phyloP scores from a whole-genome alignment of 768 basidiomycete species.

The Russula griseocarnosa region DNA sequence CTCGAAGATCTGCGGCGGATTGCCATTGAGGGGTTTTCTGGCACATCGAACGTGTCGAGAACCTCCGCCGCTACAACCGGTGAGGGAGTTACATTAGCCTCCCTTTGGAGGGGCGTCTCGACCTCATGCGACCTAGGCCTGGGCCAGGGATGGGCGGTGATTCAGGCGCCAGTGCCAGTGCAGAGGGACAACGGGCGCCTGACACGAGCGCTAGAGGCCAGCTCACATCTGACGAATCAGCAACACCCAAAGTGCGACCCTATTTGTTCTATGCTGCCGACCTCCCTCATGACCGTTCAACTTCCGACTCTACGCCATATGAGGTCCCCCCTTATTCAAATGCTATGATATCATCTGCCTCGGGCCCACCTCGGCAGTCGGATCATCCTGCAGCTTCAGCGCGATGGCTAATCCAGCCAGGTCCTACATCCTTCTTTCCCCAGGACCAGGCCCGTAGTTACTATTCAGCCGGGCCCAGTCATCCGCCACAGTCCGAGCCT shows the following conservation, averaged over 20 bases:
- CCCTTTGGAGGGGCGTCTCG: slow-evolving; percentile 84
- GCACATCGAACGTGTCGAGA: slow-evolving; percentile 29
- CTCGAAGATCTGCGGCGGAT: slow-evolving; percentile 49
- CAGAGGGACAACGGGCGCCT: not conserved
- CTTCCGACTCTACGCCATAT: not conserved
- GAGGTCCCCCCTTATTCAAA: not conserved
- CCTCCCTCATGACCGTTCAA: not conserved
- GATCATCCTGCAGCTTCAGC: slow-evolving; percentile 18
- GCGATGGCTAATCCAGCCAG: slow-evolving; percentile 12
- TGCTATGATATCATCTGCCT: not conserved
- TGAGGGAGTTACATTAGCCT: slow-evolving; percentile 72
- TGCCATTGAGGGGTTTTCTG: slow-evolving; percentile 53
- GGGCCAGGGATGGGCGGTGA: slow-evolving; percentile 19
- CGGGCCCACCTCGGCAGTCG: slow-evolving; percentile 19
- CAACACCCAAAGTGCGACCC: slow-evolving; percentile 5
- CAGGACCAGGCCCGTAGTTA: slow-evolving; percentile 25
- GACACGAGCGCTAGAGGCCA: not conserved
- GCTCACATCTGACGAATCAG: slow-evolving; percentile 8
- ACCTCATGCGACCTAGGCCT: slow-evolving; percentile 66
- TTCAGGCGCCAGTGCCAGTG: slow-evolving; percentile 2
- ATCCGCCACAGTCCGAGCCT: not conserved
- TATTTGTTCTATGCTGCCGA: slow-evolving; percentile 1
- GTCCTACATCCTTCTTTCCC: slow-evolving; percentile 29
- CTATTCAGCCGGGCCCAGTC: slow-evolving; percentile 1
- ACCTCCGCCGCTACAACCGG: slow-evolving; percentile 31